Base-by-base conservation (phyloP, 164 flowering plant species). In the Magnolia officinalis region DNA sequence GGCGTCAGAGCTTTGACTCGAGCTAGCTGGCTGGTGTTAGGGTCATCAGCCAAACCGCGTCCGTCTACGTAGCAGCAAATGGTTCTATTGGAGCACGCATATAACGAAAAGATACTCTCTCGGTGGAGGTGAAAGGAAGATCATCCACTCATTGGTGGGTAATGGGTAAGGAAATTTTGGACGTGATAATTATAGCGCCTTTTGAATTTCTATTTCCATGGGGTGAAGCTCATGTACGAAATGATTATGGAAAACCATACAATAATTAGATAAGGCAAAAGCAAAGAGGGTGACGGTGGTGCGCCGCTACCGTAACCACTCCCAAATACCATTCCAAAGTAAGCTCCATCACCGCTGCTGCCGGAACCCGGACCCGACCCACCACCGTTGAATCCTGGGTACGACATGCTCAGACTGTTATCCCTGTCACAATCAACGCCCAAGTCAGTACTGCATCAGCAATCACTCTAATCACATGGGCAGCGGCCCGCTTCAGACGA, bases 261-360 rank as follows among this genome's bases (percentile, higher is more conserved):
- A 55, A 16, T 55, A 55, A 55, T 10, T 18, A 64, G 67, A n/a
- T 7, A 21, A 64, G 67, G 20, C 67, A 64, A 64, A 64, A 19
- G 8, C 9, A 64, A 7, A 8, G 67, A 64, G 18, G 67, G 67
- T 2, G 87, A 24, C 6, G 82, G 50, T 26, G 81, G 59, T 1
- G 75, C 84, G 29, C 80, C 81, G 84, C 82, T 78, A 16, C 61
- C 61, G 11, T 16, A 10, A 0, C 61, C 61, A 16, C 61, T 55
- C 67, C 89, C 84, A 51, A 86, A 88, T 63, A 86, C 77, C 91
- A 87, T 90, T 20, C 86, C 88, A 50, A 86, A 85, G 74, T 76
- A 80, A 77, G 77, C 86, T n/a, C 69, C 80, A 9, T 50, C 78
- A 23, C 79, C 78, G 49, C 81, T 72, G 0, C 72, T 73, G 5